A percentile compares a stretch with the other conserved stretches of the same genome.
Evolutionary conservation across 176 grass and related monocot species (phyloP).

Genomic region (Thinopyrum elongatum): DNA sequence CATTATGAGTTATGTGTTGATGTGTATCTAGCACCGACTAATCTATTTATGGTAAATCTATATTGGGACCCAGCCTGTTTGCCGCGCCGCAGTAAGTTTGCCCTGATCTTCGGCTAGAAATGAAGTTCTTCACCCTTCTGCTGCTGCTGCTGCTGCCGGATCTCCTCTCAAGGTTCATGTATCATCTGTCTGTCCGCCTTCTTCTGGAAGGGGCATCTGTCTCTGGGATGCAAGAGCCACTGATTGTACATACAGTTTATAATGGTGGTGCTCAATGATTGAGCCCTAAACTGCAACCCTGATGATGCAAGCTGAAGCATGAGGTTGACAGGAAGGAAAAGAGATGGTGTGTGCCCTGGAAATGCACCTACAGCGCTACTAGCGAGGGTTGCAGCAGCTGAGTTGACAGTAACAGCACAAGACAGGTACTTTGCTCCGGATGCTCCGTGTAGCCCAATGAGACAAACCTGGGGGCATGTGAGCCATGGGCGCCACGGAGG

Average conservation of each 20-base stretch:
- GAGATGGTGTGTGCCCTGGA: neutral
- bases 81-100: neutral
- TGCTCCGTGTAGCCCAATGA: neutral
- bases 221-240: neutral
- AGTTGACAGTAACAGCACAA: slow-evolving; percentile 9
- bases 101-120: slow-evolving; percentile 6
- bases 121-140: neutral
- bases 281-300: neutral
- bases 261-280: neutral
- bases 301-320: neutral
- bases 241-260: neutral
- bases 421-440: neutral
- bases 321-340: neutral
- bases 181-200: neutral
- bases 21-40: slow-evolving; percentile 38
- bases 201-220: neutral
- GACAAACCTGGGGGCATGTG: slow-evolving; percentile 46
- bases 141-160: neutral
- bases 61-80: neutral
- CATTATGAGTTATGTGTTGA: slow-evolving; percentile 20
- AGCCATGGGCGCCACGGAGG: neutral
- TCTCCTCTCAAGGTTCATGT: neutral
- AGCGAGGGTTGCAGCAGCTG: slow-evolving; percentile 22
- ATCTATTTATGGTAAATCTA: slow-evolving; percentile 25
- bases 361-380: neutral